Evolutionary conservation across 257 asterid species (phyloP).

Genomic region (Primulina eburnea): DNA sequence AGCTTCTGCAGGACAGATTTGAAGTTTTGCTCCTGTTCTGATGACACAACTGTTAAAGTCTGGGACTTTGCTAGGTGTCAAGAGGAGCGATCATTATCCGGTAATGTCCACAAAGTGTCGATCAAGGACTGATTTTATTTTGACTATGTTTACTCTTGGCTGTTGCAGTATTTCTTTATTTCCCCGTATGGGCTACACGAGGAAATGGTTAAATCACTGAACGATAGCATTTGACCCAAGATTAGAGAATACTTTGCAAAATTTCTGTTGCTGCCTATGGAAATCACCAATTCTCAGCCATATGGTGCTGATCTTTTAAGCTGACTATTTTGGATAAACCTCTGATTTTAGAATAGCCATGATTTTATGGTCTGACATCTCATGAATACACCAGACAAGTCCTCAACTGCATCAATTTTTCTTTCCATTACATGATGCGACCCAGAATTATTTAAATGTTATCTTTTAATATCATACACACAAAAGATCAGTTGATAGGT

Average conservation of each 20-base stretch:
- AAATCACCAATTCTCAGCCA: neutral
- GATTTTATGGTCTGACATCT: constrained; percentile 7
- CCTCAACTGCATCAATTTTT: neutral
- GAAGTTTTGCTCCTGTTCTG: constrained; percentile 99
- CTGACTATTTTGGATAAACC: constrained; percentile 7
- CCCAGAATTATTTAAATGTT: neutral
- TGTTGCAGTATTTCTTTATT: constrained; percentile 1
- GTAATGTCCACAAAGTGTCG: constrained; percentile 65
- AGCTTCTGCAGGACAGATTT: constrained; percentile 98
- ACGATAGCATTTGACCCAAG: neutral
- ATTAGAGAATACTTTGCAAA: neutral
- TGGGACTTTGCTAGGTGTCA: constrained; percentile 99
- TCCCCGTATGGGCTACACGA: neutral
- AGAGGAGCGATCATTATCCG: constrained; percentile 91
- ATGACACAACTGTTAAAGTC: constrained; percentile 94
- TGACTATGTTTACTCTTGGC: constrained; percentile 2
- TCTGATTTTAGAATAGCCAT: neutral
- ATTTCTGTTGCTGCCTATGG: constrained; percentile 6
- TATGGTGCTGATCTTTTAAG: constrained; percentile 9
- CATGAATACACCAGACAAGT: neutral
- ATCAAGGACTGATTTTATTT: constrained; percentile 20
- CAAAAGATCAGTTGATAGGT: neutral
- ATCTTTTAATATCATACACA: neutral
- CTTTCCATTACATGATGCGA: neutral
- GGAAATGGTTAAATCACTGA: neutral